Evolutionary conservation across 2,329 filamentous ascomycete species (phyloP).

Genomic region (Ophiostoma sp.): DNA sequence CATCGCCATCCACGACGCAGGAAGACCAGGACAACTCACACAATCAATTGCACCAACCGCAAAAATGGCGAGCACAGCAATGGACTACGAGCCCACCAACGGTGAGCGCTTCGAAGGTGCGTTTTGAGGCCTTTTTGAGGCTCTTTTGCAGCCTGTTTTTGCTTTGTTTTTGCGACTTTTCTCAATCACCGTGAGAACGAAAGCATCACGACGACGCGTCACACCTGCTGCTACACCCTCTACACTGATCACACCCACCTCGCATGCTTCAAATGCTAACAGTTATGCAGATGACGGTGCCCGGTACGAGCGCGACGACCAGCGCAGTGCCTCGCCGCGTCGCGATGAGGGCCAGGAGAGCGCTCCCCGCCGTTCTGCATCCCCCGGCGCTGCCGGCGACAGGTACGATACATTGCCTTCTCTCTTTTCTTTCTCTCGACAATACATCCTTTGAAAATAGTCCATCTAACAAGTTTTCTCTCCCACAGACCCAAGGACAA

Average conservation of each 20-base stretch:
- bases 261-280: conserved; percentile 26
- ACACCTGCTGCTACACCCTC: neutral
- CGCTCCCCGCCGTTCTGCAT: conserved; percentile 61
- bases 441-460: conserved; percentile 35
- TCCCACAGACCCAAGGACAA: conserved; percentile 50
- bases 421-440: neutral
- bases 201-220: conserved; percentile 15
- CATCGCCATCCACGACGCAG: conserved; percentile 23
- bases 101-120: conserved; percentile 67
- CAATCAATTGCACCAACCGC: neutral
- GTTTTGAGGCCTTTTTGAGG: conserved; percentile 30
- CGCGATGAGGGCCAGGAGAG: conserved; percentile 62
- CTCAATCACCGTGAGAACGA: neutral
- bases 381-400: conserved; percentile 56
- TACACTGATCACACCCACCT: neutral
- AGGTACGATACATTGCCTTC: conserved; percentile 43
- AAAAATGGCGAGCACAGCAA: conserved; percentile 62
- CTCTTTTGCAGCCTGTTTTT: conserved; percentile 22
- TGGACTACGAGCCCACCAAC: conserved; percentile 70
- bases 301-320: conserved; percentile 63
- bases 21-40: neutral
- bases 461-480: neutral
- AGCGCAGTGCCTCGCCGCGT: conserved; percentile 66
- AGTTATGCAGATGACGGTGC: conserved; percentile 57
- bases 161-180: neutral